phyloP scores from a whole-genome alignment of 805 yeast genomes.

The Priceomyces melissophilus region DNA sequence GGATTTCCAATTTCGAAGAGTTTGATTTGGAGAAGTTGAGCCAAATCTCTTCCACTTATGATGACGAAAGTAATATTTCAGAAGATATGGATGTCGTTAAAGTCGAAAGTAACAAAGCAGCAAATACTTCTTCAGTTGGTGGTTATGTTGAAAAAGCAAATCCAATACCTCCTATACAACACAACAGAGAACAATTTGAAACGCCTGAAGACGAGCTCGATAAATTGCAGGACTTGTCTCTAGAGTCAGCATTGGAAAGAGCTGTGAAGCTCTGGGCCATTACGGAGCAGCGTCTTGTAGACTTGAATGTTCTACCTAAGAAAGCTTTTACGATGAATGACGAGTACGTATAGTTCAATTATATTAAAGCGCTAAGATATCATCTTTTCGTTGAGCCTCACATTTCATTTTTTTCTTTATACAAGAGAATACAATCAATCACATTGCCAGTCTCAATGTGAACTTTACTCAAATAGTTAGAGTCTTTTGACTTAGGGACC shows the following conservation, averaged over 20 bases:
- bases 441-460: slow-evolving; percentile 42
- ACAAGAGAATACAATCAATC: slow-evolving; percentile 27
- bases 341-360: slow-evolving; percentile 10
- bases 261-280: slow-evolving; percentile 61
- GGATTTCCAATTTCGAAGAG: slow-evolving; percentile 18
- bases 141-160: slow-evolving; percentile 7
- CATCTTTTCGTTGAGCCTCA: not conserved
- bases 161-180: slow-evolving; percentile 1
- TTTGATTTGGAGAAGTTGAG: slow-evolving; percentile 16
- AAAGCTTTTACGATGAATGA: slow-evolving; percentile 20
- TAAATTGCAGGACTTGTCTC: slow-evolving; percentile 18
- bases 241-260: slow-evolving; percentile 47
- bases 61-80: slow-evolving; percentile 1
- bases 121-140: slow-evolving; percentile 3
- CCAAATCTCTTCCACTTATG: slow-evolving; percentile 16
- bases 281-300: slow-evolving; percentile 53
- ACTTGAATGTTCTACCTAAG: slow-evolving; percentile 24
- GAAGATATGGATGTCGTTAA: slow-evolving; percentile 8
- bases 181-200: slow-evolving; percentile 14
- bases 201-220: slow-evolving; percentile 19
- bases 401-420: not conserved
- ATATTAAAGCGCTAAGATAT: slow-evolving; percentile 2
- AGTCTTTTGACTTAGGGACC: slow-evolving; percentile 18
- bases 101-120: slow-evolving; percentile 4
- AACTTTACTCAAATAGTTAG: slow-evolving; percentile 33